These are phyloP conservation scores for Thermochaetoides thermophila DNA, from an alignment of 495 filamentous ascomycete species.

Conservation along the genomic window DNA sequence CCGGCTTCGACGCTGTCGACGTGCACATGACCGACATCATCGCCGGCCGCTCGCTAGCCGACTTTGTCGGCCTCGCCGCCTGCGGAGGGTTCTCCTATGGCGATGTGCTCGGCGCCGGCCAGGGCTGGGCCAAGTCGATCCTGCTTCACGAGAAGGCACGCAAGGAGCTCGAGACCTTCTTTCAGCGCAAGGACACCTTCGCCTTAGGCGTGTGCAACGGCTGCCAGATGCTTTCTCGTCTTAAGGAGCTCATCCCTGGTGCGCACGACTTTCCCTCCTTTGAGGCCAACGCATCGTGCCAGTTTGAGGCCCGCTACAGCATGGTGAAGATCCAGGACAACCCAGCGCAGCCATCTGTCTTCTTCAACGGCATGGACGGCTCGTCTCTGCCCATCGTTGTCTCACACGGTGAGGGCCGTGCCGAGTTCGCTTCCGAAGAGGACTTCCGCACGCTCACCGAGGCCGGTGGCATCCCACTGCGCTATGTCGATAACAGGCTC, in stretches of 20 bases:
- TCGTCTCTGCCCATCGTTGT: constrained; percentile 74
- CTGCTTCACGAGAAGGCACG: constrained; percentile 67
- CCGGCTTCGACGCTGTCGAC: constrained; percentile 82
- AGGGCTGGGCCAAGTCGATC: constrained; percentile 93
- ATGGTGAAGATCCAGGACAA: constrained; percentile 74
- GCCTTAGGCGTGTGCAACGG: constrained; percentile 93
- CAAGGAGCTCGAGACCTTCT: constrained; percentile 69
- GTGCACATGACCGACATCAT: constrained; percentile 97
- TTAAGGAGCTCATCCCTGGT: constrained; percentile 78
- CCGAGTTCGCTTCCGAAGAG: constrained; percentile 45
- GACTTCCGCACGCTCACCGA: constrained; percentile 42
- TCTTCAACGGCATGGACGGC: constrained; percentile 82
- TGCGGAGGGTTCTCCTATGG: constrained; percentile 97
- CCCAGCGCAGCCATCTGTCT: constrained; percentile 51
- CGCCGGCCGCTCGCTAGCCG: constrained; percentile 56
- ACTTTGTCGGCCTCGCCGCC: constrained; percentile 77
- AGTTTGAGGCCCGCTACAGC: constrained; percentile 80
- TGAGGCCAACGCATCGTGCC: constrained; percentile 69
- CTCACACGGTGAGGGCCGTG: constrained; percentile 85
- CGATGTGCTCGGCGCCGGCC: constrained; percentile 86
- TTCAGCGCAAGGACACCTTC: constrained; percentile 80
- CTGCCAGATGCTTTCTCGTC: constrained; percentile 80
- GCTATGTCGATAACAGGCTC: constrained; percentile 71
- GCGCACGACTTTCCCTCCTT: constrained; percentile 77
- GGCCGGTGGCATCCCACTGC: constrained; percentile 49